Conservation (phyloP, 2,329 filamentous ascomycete species). For the Simplicillium sp. region DNA sequence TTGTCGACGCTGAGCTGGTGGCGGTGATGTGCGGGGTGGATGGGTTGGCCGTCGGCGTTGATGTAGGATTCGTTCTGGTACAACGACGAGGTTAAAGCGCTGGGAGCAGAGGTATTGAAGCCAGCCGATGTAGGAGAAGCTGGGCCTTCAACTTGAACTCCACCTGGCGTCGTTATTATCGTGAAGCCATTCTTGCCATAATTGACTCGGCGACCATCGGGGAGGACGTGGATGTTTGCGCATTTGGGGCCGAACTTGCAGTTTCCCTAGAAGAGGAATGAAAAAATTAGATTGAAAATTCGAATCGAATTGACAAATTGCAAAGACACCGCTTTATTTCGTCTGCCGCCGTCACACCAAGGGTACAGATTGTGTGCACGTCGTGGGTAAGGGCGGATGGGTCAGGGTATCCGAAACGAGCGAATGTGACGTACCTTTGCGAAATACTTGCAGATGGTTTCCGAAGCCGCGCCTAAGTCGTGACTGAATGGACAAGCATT, state of each 20-base stretch:
- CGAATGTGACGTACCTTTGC: slow-evolving; percentile 62
- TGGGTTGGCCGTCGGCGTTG: slow-evolving; percentile 30
- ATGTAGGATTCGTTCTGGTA: slow-evolving; percentile 36
- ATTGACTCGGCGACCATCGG: slow-evolving; percentile 88
- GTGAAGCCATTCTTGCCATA: slow-evolving; percentile 61
- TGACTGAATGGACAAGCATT: slow-evolving; percentile 95
- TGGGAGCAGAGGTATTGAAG: slow-evolving; percentile 52
- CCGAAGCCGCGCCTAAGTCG: slow-evolving; percentile 73
- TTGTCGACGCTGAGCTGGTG: slow-evolving; percentile 45
- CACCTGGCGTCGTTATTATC: slow-evolving; percentile 48
- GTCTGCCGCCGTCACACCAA: background rate
- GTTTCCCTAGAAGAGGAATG: slow-evolving; percentile 57
- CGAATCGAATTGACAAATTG: background rate
- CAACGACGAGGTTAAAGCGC: slow-evolving; percentile 53
- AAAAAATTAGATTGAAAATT: slow-evolving; percentile 1
- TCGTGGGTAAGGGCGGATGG: background rate
- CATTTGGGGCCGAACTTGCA: slow-evolving; percentile 99
- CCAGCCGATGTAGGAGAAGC: slow-evolving; percentile 30
- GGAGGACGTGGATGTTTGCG: slow-evolving; percentile 90
- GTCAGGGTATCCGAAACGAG: slow-evolving; percentile 7
- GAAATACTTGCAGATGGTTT: slow-evolving; percentile 97
- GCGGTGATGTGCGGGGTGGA: slow-evolving; percentile 19
- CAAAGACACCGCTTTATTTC: background rate
- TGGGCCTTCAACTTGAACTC: slow-evolving; percentile 47
- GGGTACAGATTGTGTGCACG: too few relatives aligned